These are phyloP conservation scores for Haemoproteus tartakovskyi DNA, from an alignment of 169 alveolate genomes.

Conservation along the genomic window DNA sequence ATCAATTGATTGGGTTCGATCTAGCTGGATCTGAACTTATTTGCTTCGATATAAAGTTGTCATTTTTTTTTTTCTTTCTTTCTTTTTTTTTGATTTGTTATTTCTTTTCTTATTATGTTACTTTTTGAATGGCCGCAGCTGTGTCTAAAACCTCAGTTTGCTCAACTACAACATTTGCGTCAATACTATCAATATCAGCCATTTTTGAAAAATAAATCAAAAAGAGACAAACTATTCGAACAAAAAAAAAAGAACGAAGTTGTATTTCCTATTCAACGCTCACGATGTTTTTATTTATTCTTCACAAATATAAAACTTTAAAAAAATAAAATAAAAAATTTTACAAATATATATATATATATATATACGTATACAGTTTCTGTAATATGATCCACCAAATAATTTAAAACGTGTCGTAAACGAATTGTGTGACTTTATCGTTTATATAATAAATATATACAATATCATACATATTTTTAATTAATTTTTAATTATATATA, in stretches of 20 bases:
- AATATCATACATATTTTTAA: too few species aligned
- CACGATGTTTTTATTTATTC: neutral
- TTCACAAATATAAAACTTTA: neutral
- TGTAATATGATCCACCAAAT: too few species aligned
- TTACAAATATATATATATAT: neutral
- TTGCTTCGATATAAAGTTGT: too few species aligned
- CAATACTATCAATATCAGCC: slow-evolving; percentile 61
- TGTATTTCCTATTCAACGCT: neutral
- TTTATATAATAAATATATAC: too few species aligned
- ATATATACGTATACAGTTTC: neutral
- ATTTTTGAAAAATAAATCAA: too few species aligned
- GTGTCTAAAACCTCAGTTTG: slow-evolving; percentile 72
- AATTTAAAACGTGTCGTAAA: too few species aligned
- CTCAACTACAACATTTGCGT: slow-evolving; percentile 56
- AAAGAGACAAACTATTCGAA: neutral
- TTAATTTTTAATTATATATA: too few species aligned
- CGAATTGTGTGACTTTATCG: too few species aligned
- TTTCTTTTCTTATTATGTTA: slow-evolving; percentile 1
- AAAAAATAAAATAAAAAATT: too few species aligned
- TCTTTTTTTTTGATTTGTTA: too few species aligned
- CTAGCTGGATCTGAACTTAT: too few species aligned
- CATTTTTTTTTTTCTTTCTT: neutral
- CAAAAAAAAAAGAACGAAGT: neutral
- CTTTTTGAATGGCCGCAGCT: slow-evolving; percentile 70
- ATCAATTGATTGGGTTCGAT: too few species aligned